A percentile compares a stretch with the other conserved stretches of the same genome.
phyloP scores from a whole-genome alignment of 345 rosid species.

The Eucalyptus pauciflora region DNA sequence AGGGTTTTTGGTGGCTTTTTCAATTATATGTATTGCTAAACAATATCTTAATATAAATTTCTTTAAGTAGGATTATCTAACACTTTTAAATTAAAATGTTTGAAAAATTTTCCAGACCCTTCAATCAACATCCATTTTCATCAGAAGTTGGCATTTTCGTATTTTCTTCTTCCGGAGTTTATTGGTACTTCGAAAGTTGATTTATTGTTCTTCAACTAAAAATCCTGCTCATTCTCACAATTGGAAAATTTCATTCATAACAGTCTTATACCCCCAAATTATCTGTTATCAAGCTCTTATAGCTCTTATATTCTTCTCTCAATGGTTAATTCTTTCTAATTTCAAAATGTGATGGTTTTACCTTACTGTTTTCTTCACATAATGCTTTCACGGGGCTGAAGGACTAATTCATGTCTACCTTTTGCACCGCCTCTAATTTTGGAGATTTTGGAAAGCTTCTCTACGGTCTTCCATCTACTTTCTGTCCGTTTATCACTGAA shows the following conservation, averaged over 20 bases:
- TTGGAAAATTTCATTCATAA: neutral
- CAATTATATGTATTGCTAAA: neutral
- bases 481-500: neutral
- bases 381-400: neutral
- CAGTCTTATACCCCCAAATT: neutral
- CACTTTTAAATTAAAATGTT: neutral
- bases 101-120: neutral
- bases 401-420: neutral
- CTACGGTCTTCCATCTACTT: neutral
- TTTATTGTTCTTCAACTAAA: neutral
- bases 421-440: neutral
- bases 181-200: neutral
- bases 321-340: neutral
- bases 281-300: neutral
- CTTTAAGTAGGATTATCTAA: neutral
- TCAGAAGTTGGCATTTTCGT: neutral
- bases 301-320: neutral
- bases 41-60: neutral
- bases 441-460: neutral
- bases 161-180: neutral
- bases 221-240: neutral
- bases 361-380: neutral
- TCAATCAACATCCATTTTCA: neutral
- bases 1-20: neutral
- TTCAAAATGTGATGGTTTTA: neutral